phyloP scores from a whole-genome alignment of 257 asterid genomes.

The Ocimum tenuiflorum region DNA sequence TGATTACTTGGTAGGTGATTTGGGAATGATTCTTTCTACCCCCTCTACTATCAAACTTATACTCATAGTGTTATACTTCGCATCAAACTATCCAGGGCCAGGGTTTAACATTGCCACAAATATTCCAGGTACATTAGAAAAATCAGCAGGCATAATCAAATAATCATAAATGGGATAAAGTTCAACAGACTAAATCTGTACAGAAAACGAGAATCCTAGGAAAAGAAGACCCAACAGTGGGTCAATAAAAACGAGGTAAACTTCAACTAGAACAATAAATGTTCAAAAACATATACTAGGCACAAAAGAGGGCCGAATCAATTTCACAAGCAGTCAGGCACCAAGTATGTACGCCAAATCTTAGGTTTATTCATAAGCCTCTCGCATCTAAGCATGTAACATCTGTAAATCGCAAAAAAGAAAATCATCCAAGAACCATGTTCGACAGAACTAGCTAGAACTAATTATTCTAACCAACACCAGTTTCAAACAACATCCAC shows the following conservation, averaged over 20 bases:
- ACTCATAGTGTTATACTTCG: no score
- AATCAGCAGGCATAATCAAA: not conserved
- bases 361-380: not conserved
- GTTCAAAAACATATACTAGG: not conserved
- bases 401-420: not conserved
- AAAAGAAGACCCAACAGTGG: not conserved
- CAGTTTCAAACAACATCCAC: constrained; percentile 2
- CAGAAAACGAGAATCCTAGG: not conserved
- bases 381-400: not conserved
- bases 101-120: constrained; percentile 3
- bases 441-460: not conserved
- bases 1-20: no score
- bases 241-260: not conserved
- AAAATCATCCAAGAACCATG: not conserved
- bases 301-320: not conserved
- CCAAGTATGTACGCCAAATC: not conserved
- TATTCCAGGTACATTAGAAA: not conserved
- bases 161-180: not conserved
- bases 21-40: no score
- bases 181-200: constrained; percentile 10
- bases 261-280: not conserved
- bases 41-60: no score
- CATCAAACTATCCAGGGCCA: not conserved
- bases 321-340: not conserved
- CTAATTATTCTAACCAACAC: not conserved